Base-by-base conservation (phyloP, 805 yeast genomes). In the Pichia sporocuriosa region DNA sequence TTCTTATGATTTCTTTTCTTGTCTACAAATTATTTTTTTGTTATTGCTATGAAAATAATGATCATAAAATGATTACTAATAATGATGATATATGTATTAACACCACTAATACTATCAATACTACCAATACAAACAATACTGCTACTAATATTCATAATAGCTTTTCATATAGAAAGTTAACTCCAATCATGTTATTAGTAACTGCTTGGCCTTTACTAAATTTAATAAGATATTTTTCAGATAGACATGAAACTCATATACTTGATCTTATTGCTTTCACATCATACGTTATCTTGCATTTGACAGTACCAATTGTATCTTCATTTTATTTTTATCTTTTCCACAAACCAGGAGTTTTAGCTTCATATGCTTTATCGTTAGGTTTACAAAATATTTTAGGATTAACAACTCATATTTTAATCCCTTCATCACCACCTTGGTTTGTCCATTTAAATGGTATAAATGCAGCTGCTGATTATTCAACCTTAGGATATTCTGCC, bases 391-490 rank as follows among this genome's bases (percentile, higher is more conserved):
- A 79, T 50, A 67, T 79, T 11, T 58, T 67, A 1, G 83, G 84
- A 20, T 79, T 79, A 0, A 30, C 69, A 29, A 81, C 85, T 3
- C 86, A 80, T 56, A 54, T 81, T 28, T 36, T 69, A 6, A 66
- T 79, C 56, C 89, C 89, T 21, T 79, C 76, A 55, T 84, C 86
- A 1, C 84, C 88, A 1, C 88, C 88, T 3, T 78, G 86, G 81
- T 81, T 79, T 56, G 73, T 78, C 35, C 79, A 75, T 53, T 46
- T 76, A 46, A 70, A 81, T 49, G 84, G 86, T 4, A n/a, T 44
- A 11, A 72, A 75, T 47, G 70, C 68, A 55, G 43, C 63, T 9
- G 81, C 83, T 2, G 66, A 70, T 46, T 81, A 81, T 56, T 74
- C 72, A 25, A 77, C 77, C 71, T 72, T 72, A 12, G 85, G 85